Evolutionary conservation across 2,329 filamentous ascomycete species (phyloP).

Genomic region (Pseudonectria buxi): DNA sequence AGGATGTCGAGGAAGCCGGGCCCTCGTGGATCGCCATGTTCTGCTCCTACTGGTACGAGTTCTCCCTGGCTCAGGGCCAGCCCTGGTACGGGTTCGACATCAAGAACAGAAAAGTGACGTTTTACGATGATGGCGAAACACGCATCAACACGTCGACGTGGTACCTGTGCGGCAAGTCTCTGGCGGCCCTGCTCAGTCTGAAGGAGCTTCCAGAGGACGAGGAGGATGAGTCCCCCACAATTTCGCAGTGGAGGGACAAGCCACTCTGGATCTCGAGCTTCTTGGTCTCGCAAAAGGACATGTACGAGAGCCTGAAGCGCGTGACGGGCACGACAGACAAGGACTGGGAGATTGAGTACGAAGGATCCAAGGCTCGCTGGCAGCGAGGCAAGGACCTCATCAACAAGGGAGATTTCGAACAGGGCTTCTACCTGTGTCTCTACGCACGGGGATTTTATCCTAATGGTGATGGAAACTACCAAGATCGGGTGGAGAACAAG

Average conservation of each 20-base stretch:
- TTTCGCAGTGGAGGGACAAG: conserved; percentile 34
- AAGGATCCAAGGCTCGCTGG: conserved; percentile 41
- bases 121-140: conserved; percentile 52
- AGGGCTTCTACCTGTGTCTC: conserved; percentile 40
- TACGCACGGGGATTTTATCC: conserved; percentile 51
- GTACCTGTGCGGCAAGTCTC: conserved; percentile 49
- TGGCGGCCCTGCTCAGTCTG: conserved; percentile 42
- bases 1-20: conserved; percentile 34
- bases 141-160: conserved; percentile 54
- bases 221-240: conserved; percentile 24
- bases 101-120: conserved; percentile 31
- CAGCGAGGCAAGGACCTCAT: conserved; percentile 29
- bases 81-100: conserved; percentile 44
- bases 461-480: conserved; percentile 34
- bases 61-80: conserved; percentile 35
- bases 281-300: conserved; percentile 53
- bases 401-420: conserved; percentile 32
- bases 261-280: conserved; percentile 49
- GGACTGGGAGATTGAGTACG: conserved; percentile 43
- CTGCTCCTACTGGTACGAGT: conserved; percentile 52
- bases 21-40: conserved; percentile 43
- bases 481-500: conserved; percentile 37
- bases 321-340: conserved; percentile 49
- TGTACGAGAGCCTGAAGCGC: conserved; percentile 53
- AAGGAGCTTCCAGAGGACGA: conserved; percentile 37